phyloP scores from a whole-genome alignment of 2,329 filamentous ascomycete species.

The Colletotrichum eleusines region DNA sequence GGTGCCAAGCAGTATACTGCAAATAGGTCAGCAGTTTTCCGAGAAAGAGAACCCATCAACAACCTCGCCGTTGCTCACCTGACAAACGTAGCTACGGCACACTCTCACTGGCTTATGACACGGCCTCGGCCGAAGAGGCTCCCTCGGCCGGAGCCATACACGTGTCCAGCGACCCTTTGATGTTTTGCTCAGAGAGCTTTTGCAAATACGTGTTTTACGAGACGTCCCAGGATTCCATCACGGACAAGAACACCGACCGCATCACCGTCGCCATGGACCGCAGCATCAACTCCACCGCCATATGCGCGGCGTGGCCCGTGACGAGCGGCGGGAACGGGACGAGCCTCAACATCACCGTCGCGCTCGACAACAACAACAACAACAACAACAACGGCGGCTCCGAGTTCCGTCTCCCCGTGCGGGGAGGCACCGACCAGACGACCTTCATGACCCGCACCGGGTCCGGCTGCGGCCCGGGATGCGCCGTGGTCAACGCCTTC shows the following conservation, averaged over 20 bases:
- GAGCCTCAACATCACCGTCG: slow-evolving; percentile 46
- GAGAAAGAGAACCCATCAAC: not conserved
- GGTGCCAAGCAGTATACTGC: slow-evolving; percentile 57
- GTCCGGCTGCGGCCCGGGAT: slow-evolving; percentile 45
- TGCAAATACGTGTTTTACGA: slow-evolving; percentile 57
- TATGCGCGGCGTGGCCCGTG: slow-evolving; percentile 50
- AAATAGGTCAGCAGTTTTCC: slow-evolving; percentile 51
- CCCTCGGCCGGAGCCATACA: slow-evolving; percentile 50
- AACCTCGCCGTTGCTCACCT: not conserved
- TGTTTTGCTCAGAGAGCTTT: slow-evolving; percentile 36
- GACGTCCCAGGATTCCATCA: slow-evolving; percentile 29
- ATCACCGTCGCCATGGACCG: slow-evolving; percentile 51
- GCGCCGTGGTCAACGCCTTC: slow-evolving; percentile 51
- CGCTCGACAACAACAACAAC: slow-evolving; percentile 39
- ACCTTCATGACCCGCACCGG: slow-evolving; percentile 52
- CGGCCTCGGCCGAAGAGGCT: slow-evolving; percentile 36
- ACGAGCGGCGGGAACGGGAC: slow-evolving; percentile 49
- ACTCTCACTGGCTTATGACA: slow-evolving; percentile 49
- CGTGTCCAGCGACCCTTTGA: slow-evolving; percentile 47
- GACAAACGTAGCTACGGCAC: slow-evolving; percentile 52
- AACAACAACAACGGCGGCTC: slow-evolving; percentile 38
- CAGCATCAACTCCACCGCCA: slow-evolving; percentile 47
- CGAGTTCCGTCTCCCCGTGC: slow-evolving; percentile 42
- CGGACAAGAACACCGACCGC: slow-evolving; percentile 28
- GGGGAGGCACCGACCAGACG: slow-evolving; percentile 51